A percentile compares a stretch with the other conserved stretches of the same genome.
Conservation (phyloP, 768 basidiomycete species). For the Rhodosporidiobolus odoratus region DNA sequence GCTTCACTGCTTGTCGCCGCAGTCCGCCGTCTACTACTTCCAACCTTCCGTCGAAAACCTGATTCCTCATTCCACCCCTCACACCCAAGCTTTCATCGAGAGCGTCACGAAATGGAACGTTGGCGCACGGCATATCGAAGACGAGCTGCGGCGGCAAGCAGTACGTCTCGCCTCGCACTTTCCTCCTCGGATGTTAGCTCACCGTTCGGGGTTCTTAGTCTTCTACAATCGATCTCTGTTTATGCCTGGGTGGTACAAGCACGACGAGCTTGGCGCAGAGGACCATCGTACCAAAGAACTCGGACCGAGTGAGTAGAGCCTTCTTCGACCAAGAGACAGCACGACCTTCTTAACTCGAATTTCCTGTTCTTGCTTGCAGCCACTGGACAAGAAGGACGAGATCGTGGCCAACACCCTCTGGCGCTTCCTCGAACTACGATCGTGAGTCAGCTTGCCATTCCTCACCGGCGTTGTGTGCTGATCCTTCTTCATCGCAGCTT, state of each 20-base stretch:
- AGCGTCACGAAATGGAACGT: constrained; percentile 87
- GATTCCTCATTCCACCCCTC: constrained; percentile 62
- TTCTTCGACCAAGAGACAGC: constrained; percentile 47
- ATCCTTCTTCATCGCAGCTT: constrained; percentile 57
- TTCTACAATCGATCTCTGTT: constrained; percentile 90
- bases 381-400: constrained; percentile 96
- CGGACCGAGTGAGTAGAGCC: constrained; percentile 16
- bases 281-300: constrained; percentile 57
- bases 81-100: constrained; percentile 80
- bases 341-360: constrained; percentile 35
- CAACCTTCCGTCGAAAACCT: constrained; percentile 49
- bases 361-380: constrained; percentile 45
- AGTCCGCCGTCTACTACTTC: constrained; percentile 48
- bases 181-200: constrained; percentile 24
- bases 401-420: constrained; percentile 96
- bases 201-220: constrained; percentile 56
- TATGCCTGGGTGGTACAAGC: constrained; percentile 86
- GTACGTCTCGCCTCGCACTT: constrained; percentile 53
- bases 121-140: constrained; percentile 73
- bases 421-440: constrained; percentile 92
- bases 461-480: constrained; percentile 27
- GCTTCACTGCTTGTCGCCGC: neutral
- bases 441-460: constrained; percentile 54
- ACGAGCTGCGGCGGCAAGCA: constrained; percentile 91
- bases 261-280: constrained; percentile 72